Evolutionary conservation across 148 eudicot genomes (phyloP), one percentile per base, ranked within the genome.

Genomic region (Chenopodium album): DNA sequence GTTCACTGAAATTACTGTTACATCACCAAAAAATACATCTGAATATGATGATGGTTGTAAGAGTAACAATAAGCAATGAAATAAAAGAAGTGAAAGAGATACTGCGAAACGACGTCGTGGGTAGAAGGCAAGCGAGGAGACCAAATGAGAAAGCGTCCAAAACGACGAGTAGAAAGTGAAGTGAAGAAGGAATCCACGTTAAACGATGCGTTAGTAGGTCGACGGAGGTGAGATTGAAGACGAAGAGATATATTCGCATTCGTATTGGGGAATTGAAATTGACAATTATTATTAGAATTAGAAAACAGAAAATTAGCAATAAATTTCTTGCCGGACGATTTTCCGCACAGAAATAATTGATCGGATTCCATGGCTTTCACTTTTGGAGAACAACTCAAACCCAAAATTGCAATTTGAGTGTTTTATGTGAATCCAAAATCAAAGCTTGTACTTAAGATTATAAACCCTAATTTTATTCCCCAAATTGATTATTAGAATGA

Each of bases 91-190:
- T 20, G 22, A 3, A 8, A 3, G 46, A 71, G 90, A 83, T 56
- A 95, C 98, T 84, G 88, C 14, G 97, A 92, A 80, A 92, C 89
- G 26, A 93, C 87, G 80, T 93, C 98, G 56, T 93, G 98, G 7
- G 98, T 95, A 3, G 98, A 92, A 28, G 90, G 81, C 82, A 93
- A 80, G 69, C 88, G 86, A 10, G 92, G 92, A 74, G 98, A 95
- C 90, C 91, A 95, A 81, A 95, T 76, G 17, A 93, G 83, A 79
- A 93, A 84, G 22, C 90, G 86, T 22, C 97, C 98, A 76, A 95
- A 92, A 37, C 94, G 85, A 34, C 81, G 71, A 9, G 97, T 90
- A 11, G 85, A 75, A 50, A 95, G 92, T 44, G 86, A 85, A 78
- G 79, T 74, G 77, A 95, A 80, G 78, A 84, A 92, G 16, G 81